phyloP scores from a whole-genome alignment of 139 green algal genomes.

The Auxenochlorella protothecoides region DNA sequence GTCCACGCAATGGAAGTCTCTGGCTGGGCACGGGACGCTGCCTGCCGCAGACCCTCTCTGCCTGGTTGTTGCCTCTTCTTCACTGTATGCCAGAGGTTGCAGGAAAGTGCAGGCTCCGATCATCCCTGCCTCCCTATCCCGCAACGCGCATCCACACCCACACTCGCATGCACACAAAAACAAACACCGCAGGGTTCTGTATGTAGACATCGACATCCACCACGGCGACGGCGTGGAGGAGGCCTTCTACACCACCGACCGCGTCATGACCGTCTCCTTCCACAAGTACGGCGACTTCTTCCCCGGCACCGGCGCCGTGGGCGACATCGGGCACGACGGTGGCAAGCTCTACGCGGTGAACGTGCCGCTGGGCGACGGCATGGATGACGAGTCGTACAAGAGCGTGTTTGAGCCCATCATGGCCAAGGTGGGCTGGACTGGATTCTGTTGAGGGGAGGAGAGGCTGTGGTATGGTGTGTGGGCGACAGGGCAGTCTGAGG shows the following conservation, averaged over 20 bases:
- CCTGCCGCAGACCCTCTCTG: no score
- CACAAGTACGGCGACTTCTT: constrained; percentile 99
- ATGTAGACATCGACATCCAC: constrained; percentile 71
- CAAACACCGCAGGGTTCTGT: constrained; percentile 18
- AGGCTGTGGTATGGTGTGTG: no score
- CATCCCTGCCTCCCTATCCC: no score
- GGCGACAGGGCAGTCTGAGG: no score
- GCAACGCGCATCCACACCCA: no score
- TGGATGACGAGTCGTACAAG: constrained; percentile 92
- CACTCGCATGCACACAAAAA: no score
- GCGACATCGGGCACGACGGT: constrained; percentile 60
- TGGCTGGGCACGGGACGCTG: no score
- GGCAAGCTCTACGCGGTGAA: constrained; percentile 90
- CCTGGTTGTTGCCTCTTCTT: no score
- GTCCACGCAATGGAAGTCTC: no score
- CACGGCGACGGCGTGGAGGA: constrained; percentile 98
- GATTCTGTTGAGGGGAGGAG: no score
- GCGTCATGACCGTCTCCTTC: constrained; percentile 90
- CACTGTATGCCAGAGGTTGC: no score
- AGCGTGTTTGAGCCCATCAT: constrained; percentile 89
- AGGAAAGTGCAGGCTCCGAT: no score
- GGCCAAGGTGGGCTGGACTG: constrained; percentile 45
- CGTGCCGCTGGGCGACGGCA: constrained; percentile 86
- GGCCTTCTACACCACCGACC: constrained; percentile 96
- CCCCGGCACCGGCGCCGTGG: constrained; percentile 79